These are phyloP conservation scores for Ophiocordyceps camponoti-floridani DNA, from an alignment of 2,329 filamentous ascomycete species.

Conservation along the genomic window DNA sequence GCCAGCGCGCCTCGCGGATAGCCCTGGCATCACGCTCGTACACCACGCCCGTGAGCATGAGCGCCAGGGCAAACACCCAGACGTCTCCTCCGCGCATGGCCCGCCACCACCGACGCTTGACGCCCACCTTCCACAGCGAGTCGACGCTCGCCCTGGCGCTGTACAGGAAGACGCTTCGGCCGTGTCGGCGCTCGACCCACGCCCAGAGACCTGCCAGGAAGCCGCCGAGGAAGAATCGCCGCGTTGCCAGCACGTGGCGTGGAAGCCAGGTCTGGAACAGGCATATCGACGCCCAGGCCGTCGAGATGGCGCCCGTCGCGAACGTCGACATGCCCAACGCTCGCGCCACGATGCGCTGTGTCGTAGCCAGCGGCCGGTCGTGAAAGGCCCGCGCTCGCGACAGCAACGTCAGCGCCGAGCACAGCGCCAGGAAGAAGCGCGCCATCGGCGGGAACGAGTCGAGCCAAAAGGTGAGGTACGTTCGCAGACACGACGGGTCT, in stretches of 20 bases:
- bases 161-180: constrained; percentile 59
- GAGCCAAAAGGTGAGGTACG: constrained; percentile 76
- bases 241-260: constrained; percentile 53
- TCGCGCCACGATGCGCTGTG: constrained; percentile 47
- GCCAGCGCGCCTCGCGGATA: constrained; percentile 45
- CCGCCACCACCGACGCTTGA: constrained; percentile 77
- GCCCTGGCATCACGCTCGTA: constrained; percentile 56
- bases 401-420: constrained; percentile 48
- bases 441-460: constrained; percentile 63
- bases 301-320: constrained; percentile 61
- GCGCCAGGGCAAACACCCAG: constrained; percentile 59
- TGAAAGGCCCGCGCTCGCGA: constrained; percentile 51
- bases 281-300: constrained; percentile 78
- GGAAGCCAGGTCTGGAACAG: constrained; percentile 72
- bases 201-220: constrained; percentile 76
- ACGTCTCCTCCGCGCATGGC: constrained; percentile 72
- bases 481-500: constrained; percentile 75
- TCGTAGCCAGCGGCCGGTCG: constrained; percentile 45
- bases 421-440: constrained; percentile 60
- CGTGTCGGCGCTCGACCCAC: constrained; percentile 49
- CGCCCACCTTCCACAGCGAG: constrained; percentile 81
- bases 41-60: constrained; percentile 61
- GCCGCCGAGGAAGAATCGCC: constrained; percentile 80
- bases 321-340: constrained; percentile 64
- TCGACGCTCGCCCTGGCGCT: constrained; percentile 63